These are phyloP conservation scores for Pyrenophora teres DNA, from an alignment of 2,329 filamentous ascomycete species.

Conservation along the genomic window DNA sequence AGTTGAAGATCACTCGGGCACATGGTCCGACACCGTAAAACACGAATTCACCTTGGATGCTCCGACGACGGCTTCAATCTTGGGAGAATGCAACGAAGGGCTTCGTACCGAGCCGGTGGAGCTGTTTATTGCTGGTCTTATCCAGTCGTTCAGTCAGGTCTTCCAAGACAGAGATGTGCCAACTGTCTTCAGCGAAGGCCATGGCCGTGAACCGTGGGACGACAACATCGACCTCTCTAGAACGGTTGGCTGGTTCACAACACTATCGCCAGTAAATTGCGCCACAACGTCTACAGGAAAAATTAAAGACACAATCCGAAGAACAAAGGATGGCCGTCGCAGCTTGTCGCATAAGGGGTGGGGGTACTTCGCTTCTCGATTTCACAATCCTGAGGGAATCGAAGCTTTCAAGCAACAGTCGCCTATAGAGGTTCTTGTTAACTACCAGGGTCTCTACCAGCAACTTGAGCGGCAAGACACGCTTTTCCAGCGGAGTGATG, in stretches of 20 bases:
- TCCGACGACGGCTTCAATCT: neutral
- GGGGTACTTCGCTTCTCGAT: neutral
- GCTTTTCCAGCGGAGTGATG: neutral
- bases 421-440: neutral
- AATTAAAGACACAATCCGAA: no score
- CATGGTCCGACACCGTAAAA: neutral
- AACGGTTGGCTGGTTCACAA: slow-evolving; percentile 65
- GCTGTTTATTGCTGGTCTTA: slow-evolving; percentile 27
- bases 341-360: neutral
- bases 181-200: slow-evolving; percentile 34
- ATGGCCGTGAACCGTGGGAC: slow-evolving; percentile 47
- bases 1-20: neutral
- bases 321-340: neutral
- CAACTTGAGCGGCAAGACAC: neutral
- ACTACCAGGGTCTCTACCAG: neutral
- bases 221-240: slow-evolving; percentile 58
- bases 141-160: slow-evolving; percentile 53
- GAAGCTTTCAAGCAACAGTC: neutral
- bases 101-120: slow-evolving; percentile 55
- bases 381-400: neutral
- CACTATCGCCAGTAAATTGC: neutral
- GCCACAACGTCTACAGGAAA: no score
- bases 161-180: slow-evolving; percentile 55
- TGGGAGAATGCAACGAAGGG: slow-evolving; percentile 38
- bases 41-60: neutral